These are phyloP conservation scores for Leptodontidium sp. DNA, from an alignment of 2,329 filamentous ascomycete species.

Conservation along the genomic window DNA sequence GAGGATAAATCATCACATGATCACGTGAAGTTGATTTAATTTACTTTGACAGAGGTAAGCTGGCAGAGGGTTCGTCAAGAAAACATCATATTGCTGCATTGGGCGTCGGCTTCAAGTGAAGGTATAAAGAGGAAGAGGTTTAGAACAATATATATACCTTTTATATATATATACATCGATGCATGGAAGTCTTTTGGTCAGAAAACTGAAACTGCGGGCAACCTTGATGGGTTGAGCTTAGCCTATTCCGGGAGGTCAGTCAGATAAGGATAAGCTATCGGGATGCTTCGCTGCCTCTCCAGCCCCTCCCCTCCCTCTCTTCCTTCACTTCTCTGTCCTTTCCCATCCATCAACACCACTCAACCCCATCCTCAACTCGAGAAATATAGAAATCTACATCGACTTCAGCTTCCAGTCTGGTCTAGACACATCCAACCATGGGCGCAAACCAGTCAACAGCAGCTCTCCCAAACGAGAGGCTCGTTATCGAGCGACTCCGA, in stretches of 20 bases:
- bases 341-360: not conserved
- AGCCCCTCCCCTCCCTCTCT: not conserved
- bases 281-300: not conserved
- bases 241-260: slow-evolving; percentile 11
- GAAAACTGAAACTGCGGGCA: not conserved
- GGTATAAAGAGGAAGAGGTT: too few species aligned
- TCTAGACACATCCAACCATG: slow-evolving; percentile 30
- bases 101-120: too few species aligned
- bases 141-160: too few species aligned
- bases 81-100: too few species aligned
- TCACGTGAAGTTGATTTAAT: not conserved
- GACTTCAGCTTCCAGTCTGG: not conserved
- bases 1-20: too few species aligned
- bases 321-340: not conserved
- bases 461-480: slow-evolving; percentile 48
- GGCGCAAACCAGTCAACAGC: slow-evolving; percentile 42
- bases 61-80: too few species aligned
- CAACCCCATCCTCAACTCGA: not conserved
- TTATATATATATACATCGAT: too few species aligned
- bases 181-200: too few species aligned
- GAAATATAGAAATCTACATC: not conserved
- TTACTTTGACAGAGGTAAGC: too few species aligned
- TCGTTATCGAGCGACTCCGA: slow-evolving; percentile 54
- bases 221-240: slow-evolving; percentile 21
- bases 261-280: slow-evolving; percentile 18